These are phyloP conservation scores for Boletus subcaerulescens DNA, from an alignment of 768 basidiomycete genomes.

Conservation along the genomic window DNA sequence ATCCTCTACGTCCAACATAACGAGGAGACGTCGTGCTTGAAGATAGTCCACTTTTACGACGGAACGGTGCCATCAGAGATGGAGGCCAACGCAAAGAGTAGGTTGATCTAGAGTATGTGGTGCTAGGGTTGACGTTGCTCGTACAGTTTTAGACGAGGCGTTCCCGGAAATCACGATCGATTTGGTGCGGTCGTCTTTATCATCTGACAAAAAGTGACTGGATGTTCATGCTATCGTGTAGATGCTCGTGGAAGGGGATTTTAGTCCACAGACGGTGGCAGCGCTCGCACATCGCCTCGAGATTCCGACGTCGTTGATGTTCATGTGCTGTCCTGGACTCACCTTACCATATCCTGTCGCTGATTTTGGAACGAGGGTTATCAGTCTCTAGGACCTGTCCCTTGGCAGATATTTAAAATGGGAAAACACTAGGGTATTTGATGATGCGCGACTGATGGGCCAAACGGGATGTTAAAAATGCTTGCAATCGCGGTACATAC, in stretches of 20 bases:
- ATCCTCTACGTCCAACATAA: conserved; percentile 63
- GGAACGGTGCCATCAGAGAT: conserved; percentile 64
- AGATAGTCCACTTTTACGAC: conserved; percentile 65
- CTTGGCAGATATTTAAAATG: too few species aligned
- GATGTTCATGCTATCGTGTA: conserved; percentile 14
- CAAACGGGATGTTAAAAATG: too few species aligned
- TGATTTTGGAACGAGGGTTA: conserved; percentile 53
- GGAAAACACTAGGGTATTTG: too few species aligned
- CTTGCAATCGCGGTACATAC: too few species aligned
- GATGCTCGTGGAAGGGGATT: conserved; percentile 45
- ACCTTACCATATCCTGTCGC: conserved; percentile 40
- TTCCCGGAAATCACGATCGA: conserved; percentile 67
- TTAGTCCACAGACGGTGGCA: conserved; percentile 45
- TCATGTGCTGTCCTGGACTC: conserved; percentile 58
- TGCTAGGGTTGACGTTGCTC: neutral
- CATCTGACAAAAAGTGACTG: neutral
- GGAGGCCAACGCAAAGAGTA: conserved; percentile 68
- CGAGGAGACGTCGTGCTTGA: conserved; percentile 67
- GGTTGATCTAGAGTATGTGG: conserved; percentile 2
- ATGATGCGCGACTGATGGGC: too few species aligned
- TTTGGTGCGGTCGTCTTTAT: conserved; percentile 36
- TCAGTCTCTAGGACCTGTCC: conserved; percentile 22
- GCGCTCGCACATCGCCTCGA: conserved; percentile 47
- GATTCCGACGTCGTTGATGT: conserved; percentile 56
- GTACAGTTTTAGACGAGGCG: conserved; percentile 53